Percentiles rank a stretch among this genome's conserved stretches.
Conservation (phyloP, 768 basidiomycete genomes). For the Sporobolomyces pararoseus region DNA sequence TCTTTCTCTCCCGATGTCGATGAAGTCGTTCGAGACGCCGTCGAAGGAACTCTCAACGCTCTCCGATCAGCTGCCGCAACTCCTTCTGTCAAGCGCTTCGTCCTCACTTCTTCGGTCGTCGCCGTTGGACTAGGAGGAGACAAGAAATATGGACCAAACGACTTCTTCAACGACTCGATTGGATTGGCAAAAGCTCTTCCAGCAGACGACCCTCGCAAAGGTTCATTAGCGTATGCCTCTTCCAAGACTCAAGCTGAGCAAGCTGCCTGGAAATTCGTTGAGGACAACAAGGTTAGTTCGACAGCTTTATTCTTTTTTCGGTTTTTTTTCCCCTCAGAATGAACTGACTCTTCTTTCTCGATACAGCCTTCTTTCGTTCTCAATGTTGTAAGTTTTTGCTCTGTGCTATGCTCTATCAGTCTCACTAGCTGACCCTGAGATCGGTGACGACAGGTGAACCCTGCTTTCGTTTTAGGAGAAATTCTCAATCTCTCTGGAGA, state of each 20-base stretch:
- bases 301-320: too few relatives aligned
- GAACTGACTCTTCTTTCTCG: conserved; percentile 55
- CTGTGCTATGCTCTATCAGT: too few relatives aligned
- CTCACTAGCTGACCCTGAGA: conserved; percentile 45
- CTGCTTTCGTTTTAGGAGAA: neutral
- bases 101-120: conserved; percentile 58
- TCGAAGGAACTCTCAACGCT: conserved; percentile 65
- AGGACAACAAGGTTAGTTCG: conserved; percentile 53
- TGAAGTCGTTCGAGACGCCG: conserved; percentile 64
- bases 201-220: neutral
- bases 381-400: neutral
- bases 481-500: conserved; percentile 30
- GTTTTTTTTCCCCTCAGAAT: conserved; percentile 51
- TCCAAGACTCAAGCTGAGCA: conserved; percentile 67
- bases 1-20: neutral
- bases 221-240: conserved; percentile 54
- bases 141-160: too few relatives aligned
- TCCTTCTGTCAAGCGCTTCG: conserved; percentile 60
- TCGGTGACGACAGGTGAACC: conserved; percentile 47
- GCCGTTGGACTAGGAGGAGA: neutral
- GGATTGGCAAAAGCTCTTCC: neutral
- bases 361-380: conserved; percentile 44
- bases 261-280: conserved; percentile 57
- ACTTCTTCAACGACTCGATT: neutral
- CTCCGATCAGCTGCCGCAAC: conserved; percentile 54